Evolutionary conservation across 2,329 filamentous ascomycete genomes (phyloP).

Genomic region (Pseudocercospora musae): DNA sequence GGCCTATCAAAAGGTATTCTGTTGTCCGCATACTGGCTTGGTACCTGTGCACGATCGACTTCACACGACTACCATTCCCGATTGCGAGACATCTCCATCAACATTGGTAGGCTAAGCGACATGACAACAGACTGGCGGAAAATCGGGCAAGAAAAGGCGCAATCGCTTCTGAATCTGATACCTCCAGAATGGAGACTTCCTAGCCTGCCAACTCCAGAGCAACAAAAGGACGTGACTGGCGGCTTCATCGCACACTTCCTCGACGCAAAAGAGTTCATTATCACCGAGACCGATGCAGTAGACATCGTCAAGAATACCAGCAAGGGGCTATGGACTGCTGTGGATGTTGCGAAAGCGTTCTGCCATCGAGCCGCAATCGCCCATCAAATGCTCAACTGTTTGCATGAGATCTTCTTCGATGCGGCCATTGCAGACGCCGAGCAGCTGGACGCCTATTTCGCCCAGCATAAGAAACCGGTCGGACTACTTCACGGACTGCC

Average conservation of each 20-base stretch:
- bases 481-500: conserved; percentile 50
- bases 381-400: conserved; percentile 46
- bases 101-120: not conserved
- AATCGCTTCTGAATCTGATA: conserved; percentile 53
- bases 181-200: conserved; percentile 55
- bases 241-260: conserved; percentile 57
- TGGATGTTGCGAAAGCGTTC: conserved; percentile 55
- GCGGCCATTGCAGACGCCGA: conserved; percentile 43
- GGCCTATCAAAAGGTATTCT: conserved; percentile 7
- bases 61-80: not conserved
- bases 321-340: conserved; percentile 54
- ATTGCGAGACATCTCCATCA: not conserved
- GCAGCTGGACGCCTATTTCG: conserved; percentile 41
- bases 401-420: conserved; percentile 51
- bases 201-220: conserved; percentile 46
- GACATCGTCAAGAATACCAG: conserved; percentile 55
- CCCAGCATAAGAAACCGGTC: conserved; percentile 37
- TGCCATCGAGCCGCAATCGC: conserved; percentile 55
- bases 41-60: not conserved
- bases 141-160: conserved; percentile 52
- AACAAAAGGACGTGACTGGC: conserved; percentile 57
- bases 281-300: conserved; percentile 59
- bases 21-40: not conserved
- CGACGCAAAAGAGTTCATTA: conserved; percentile 52
- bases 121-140: conserved; percentile 46